Conservation (phyloP, 495 filamentous ascomycete species). For the Aspergillus steynii region DNA sequence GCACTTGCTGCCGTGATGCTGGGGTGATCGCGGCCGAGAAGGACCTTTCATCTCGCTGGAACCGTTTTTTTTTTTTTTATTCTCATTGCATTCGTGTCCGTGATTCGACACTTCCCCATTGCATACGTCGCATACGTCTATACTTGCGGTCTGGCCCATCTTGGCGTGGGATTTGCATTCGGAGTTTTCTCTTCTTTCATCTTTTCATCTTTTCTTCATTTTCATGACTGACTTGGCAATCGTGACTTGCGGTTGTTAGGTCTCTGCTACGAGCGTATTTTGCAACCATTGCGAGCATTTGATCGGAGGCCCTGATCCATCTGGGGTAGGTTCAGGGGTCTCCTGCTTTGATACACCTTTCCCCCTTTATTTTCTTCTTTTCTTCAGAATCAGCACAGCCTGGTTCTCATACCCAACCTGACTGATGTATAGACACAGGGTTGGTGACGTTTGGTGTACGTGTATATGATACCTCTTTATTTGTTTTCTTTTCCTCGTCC, state of each 20-base stretch:
- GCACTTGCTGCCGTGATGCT: conserved; percentile 48
- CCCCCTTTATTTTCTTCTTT: conserved; percentile 14
- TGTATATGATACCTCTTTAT: conserved; percentile 31
- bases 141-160: not conserved
- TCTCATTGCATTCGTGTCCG: not conserved
- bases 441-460: conserved; percentile 16
- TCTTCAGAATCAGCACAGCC: conserved; percentile 18
- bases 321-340: conserved; percentile 5
- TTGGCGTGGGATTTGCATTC: conserved; percentile 15
- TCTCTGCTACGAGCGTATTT: conserved; percentile 23
- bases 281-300: conserved; percentile 21
- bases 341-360: conserved; percentile 8
- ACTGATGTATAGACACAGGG: conserved; percentile 12
- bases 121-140: conserved; percentile 1
- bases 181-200: conserved; percentile 20
- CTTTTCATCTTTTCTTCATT: conserved; percentile 7
- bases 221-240: conserved; percentile 9
- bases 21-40: conserved; percentile 24
- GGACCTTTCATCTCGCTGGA: not conserved
- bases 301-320: conserved; percentile 6
- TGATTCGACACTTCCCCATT: not conserved
- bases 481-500: conserved; percentile 10
- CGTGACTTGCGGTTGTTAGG: not conserved
- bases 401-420: conserved; percentile 9
- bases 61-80: not conserved